phyloP scores from a whole-genome alignment of 108 stramenopile species.

The Cylindrotheca closterium region DNA sequence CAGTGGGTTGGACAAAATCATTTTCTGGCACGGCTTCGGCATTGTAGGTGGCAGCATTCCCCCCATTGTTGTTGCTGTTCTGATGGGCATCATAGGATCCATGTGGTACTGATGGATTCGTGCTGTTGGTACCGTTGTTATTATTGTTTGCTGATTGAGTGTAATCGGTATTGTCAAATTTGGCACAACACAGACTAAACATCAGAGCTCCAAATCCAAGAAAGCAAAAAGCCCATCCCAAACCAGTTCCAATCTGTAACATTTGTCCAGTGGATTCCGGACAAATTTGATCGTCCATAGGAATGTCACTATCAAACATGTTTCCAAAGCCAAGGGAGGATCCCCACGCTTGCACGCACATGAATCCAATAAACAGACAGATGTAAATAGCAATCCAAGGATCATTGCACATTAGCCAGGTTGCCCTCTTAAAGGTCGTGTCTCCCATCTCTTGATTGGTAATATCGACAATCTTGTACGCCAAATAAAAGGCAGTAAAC shows the following conservation, averaged over 20 bases:
- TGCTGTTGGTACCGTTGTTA: too few species aligned
- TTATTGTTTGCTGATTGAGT: not conserved
- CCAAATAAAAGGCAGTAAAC: not conserved
- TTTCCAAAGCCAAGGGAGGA: not conserved
- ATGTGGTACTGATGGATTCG: too few species aligned
- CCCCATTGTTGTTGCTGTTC: too few species aligned
- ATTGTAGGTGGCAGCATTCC: too few species aligned
- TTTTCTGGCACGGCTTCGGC: too few species aligned
- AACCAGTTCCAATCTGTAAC: not conserved
- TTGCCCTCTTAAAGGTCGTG: not conserved
- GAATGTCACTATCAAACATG: not conserved
- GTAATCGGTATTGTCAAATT: not conserved
- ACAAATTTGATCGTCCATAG: not conserved
- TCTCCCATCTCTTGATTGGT: not conserved
- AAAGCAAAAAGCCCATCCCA: not conserved
- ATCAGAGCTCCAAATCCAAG: not conserved
- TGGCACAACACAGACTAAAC: not conserved
- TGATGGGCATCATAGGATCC: too few species aligned
- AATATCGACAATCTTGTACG: not conserved
- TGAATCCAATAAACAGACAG: not conserved
- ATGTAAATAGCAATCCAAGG: not conserved
- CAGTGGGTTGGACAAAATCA: too few species aligned
- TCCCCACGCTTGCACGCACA: not conserved
- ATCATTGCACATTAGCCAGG: not conserved
- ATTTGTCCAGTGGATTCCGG: not conserved